These are phyloP conservation scores for Colletotrichum sp. DNA, from an alignment of 2,329 filamentous ascomycete species.

Conservation along the genomic window DNA sequence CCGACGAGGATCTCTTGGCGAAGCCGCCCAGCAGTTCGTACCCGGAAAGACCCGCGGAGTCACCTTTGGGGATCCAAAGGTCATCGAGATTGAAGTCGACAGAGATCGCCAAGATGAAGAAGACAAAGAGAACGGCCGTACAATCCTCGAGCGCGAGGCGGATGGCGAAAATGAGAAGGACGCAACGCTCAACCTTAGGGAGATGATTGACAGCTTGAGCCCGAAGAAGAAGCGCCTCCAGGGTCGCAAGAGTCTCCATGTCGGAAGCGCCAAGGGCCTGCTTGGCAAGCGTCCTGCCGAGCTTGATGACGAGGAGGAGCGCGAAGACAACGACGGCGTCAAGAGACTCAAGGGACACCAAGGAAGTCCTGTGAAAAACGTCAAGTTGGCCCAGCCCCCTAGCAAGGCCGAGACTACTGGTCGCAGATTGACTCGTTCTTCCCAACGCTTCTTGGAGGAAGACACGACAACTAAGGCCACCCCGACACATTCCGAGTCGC, in stretches of 20 bases:
- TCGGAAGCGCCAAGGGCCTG: constrained; percentile 75
- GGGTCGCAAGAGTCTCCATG: constrained; percentile 77
- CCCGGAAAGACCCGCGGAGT: constrained; percentile 57
- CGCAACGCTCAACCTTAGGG: constrained; percentile 70
- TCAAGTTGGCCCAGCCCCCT: constrained; percentile 72
- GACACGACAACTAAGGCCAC: constrained; percentile 37
- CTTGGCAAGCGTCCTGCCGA: constrained; percentile 77
- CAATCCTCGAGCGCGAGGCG: constrained; percentile 58
- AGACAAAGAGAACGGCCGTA: constrained; percentile 64
- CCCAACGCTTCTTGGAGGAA: constrained; percentile 51
- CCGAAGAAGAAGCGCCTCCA: constrained; percentile 73
- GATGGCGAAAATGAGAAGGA: constrained; percentile 63
- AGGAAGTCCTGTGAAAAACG: constrained; percentile 78
- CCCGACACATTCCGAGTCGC: constrained; percentile 51
- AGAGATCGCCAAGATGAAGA: constrained; percentile 66
- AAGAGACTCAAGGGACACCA: constrained; percentile 77
- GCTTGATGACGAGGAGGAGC: constrained; percentile 68
- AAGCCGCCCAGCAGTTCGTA: constrained; percentile 68
- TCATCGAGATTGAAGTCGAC: constrained; percentile 68
- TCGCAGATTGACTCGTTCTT: constrained; percentile 61
- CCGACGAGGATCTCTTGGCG: constrained; percentile 73
- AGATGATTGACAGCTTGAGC: constrained; percentile 80
- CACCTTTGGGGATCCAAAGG: constrained; percentile 69
- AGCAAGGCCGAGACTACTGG: constrained; percentile 69
- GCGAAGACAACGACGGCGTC: constrained; percentile 62